phyloP scores from a whole-genome alignment of 805 yeast genomes.

The Candida ponderosae region DNA sequence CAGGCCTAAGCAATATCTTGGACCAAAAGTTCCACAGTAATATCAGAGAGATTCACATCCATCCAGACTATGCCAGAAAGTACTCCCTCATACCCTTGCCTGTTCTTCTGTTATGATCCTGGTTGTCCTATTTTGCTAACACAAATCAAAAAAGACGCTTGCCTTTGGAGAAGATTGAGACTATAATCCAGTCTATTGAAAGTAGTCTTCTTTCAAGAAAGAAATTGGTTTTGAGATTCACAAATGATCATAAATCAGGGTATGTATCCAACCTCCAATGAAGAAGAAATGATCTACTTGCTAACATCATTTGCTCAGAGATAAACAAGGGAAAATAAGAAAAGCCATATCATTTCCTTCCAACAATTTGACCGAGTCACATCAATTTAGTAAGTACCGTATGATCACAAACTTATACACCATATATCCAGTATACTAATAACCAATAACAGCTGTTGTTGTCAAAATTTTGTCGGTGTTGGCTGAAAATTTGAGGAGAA shows the following conservation, averaged over 20 bases:
- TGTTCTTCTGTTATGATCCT: not conserved
- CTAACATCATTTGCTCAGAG: not conserved
- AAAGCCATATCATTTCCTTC: conserved; percentile 11
- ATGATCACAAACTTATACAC: not conserved
- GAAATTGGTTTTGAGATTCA: not conserved
- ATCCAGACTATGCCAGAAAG: not conserved
- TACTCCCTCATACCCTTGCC: not conserved
- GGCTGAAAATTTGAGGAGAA: conserved; percentile 10
- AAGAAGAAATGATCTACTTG: not conserved
- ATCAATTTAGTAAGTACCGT: conserved; percentile 2
- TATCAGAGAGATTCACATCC: not conserved
- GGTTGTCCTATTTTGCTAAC: not conserved
- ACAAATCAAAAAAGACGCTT: conserved; percentile 1
- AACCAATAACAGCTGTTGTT: not conserved
- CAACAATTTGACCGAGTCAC: conserved; percentile 1
- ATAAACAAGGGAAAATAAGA: conserved; percentile 1
- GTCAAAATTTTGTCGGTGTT: conserved; percentile 8
- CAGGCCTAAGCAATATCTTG: too few relatives aligned
- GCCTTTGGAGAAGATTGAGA: conserved; percentile 4
- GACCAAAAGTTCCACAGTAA: too few relatives aligned
- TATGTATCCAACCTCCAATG: too few relatives aligned
- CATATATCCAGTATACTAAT: not conserved
- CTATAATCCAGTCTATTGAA: conserved; percentile 1
- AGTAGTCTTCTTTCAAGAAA: conserved; percentile 1
- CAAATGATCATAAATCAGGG: not conserved